Conservation (phyloP, 2,329 filamentous ascomycete genomes). For the Plenodomus lindquistii region DNA sequence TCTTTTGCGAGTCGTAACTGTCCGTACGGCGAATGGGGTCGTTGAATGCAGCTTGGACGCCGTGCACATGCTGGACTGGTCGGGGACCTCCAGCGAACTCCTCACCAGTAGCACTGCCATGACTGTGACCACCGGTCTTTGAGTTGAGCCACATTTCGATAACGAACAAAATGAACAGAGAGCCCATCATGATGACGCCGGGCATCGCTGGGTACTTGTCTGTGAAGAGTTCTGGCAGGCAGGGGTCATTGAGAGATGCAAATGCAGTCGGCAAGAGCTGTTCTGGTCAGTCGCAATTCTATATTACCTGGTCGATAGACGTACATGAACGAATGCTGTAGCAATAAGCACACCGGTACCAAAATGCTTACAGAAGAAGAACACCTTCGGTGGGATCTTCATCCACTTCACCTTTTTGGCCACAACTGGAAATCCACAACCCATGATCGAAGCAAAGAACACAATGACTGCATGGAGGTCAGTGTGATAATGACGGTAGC, state of each 20-base stretch:
- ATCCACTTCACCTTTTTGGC: slow-evolving; percentile 60
- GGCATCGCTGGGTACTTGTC: slow-evolving; percentile 64
- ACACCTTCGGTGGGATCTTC: slow-evolving; percentile 60
- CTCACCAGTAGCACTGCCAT: slow-evolving; percentile 59
- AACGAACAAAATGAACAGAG: slow-evolving; percentile 65
- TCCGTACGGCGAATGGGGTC: slow-evolving; percentile 33
- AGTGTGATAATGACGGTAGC: slow-evolving; percentile 4
- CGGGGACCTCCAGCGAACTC: slow-evolving; percentile 30
- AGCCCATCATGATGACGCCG: slow-evolving; percentile 67
- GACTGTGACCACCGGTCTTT: slow-evolving; percentile 63
- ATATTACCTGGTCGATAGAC: slow-evolving; percentile 2
- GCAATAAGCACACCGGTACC: slow-evolving; percentile 83
- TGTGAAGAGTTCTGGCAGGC: slow-evolving; percentile 64
- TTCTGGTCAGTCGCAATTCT: not conserved
- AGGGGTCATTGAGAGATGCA: slow-evolving; percentile 49
- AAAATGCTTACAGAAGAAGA: slow-evolving; percentile 65
- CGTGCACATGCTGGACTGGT: slow-evolving; percentile 11
- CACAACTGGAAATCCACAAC: slow-evolving; percentile 45
- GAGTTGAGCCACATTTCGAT: slow-evolving; percentile 65
- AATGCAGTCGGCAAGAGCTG: slow-evolving; percentile 64
- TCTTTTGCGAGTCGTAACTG: slow-evolving; percentile 43
- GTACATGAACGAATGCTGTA: slow-evolving; percentile 76
- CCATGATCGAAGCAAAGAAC: slow-evolving; percentile 41
- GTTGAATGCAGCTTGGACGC: slow-evolving; percentile 37
- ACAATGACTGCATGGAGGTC: slow-evolving; percentile 40